Evolutionary conservation across 1,139 yeast genomes (phyloP).

Genomic region (Starmera stellimalicola): DNA sequence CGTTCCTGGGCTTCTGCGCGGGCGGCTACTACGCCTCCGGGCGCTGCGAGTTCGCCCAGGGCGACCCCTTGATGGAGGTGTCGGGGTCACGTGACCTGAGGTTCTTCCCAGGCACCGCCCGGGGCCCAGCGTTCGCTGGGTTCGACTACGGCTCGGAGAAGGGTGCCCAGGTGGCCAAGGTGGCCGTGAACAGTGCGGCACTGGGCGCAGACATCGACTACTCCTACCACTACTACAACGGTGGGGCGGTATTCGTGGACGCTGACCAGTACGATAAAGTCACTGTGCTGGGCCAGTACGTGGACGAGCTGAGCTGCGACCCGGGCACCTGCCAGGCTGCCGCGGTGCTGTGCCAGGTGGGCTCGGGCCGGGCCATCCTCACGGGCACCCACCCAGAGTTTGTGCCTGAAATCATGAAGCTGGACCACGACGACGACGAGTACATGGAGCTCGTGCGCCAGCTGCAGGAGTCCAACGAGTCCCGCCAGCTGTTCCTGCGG

Average conservation of each 20-base stretch:
- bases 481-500: conserved; percentile 47
- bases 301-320: conserved; percentile 37
- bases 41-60: conserved; percentile 76
- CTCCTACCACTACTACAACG: conserved; percentile 56
- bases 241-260: conserved; percentile 80
- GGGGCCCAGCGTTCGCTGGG: conserved; percentile 78
- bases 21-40: conserved; percentile 85
- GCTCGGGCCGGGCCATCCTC: conserved; percentile 69
- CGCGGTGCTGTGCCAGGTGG: conserved; percentile 55
- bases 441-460: conserved; percentile 29
- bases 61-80: conserved; percentile 63
- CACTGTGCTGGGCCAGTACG: conserved; percentile 63
- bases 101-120: conserved; percentile 72
- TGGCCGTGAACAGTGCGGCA: conserved; percentile 30
- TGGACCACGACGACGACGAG: conserved; percentile 22
- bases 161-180: conserved; percentile 58
- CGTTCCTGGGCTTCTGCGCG: conserved; percentile 85
- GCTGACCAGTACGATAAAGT: conserved; percentile 53
- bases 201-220: conserved; percentile 17
- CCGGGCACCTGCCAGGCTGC: conserved; percentile 51
- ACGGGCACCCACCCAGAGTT: conserved; percentile 91
- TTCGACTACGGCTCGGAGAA: conserved; percentile 67
- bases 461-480: conserved; percentile 34
- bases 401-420: conserved; percentile 42
- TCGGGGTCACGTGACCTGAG: conserved; percentile 73